Conservation (phyloP, 1,284 basidiomycete genomes). For the Papiliotrema fonsecae region DNA sequence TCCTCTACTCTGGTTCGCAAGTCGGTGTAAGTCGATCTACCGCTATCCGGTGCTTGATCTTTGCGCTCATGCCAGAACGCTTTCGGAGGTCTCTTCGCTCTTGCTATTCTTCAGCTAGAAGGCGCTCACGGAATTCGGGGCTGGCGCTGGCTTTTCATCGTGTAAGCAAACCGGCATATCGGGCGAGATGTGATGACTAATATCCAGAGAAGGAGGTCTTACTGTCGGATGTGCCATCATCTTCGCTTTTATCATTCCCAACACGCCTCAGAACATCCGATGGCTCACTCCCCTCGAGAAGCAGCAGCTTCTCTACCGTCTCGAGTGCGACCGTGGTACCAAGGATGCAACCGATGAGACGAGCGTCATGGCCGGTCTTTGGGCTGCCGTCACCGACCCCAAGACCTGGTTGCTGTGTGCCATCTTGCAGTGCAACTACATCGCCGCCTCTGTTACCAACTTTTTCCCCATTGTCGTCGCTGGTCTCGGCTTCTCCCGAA, state of each 20-base stretch:
- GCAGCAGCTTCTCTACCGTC: constrained; percentile 33
- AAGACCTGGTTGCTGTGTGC: constrained; percentile 37
- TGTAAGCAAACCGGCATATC: constrained; percentile 11
- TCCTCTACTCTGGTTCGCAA: constrained; percentile 41
- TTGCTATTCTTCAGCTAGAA: constrained; percentile 29
- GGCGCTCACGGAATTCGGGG: constrained; percentile 32
- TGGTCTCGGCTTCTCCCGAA: constrained; percentile 40
- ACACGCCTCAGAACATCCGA: constrained; percentile 30
- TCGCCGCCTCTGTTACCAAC: constrained; percentile 42
- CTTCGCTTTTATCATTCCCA: constrained; percentile 37
- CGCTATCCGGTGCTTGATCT: neutral
- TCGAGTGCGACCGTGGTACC: constrained; percentile 34
- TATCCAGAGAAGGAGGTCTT: constrained; percentile 6
- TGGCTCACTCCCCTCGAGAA: constrained; percentile 32
- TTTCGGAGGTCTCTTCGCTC: constrained; percentile 41
- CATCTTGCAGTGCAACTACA: constrained; percentile 18
- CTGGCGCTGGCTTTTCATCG: constrained; percentile 34
- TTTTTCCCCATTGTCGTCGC: constrained; percentile 43
- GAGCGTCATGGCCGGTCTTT: constrained; percentile 22
- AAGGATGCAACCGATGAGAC: constrained; percentile 33
- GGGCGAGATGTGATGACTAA: neutral
- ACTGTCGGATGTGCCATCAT: constrained; percentile 33
- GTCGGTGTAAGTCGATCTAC: constrained; percentile 16
- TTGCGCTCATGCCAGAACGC: constrained; percentile 26
- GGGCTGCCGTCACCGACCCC: constrained; percentile 30